Evolutionary conservation across 2,329 filamentous ascomycete genomes (phyloP).

Genomic region (Penicillium sclerotigenum): DNA sequence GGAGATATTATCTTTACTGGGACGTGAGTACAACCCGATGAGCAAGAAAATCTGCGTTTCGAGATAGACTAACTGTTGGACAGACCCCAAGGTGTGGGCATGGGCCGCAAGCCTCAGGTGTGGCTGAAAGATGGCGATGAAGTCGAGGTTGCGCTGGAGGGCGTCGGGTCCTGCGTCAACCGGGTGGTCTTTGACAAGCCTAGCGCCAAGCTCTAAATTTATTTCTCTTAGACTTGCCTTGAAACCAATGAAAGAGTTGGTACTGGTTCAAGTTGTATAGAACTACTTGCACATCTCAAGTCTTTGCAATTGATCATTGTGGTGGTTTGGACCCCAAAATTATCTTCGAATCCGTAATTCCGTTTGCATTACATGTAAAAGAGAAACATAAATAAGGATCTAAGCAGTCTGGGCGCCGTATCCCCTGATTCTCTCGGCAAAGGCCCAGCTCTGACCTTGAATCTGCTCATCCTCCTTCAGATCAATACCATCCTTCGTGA

Average conservation of each 20-base stretch:
- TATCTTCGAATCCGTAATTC: conserved; percentile 1
- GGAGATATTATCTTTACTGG: conserved; percentile 45
- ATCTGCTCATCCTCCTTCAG: conserved; percentile 81
- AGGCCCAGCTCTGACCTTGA: conserved; percentile 96
- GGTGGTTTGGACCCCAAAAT: not conserved
- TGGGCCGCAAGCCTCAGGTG: conserved; percentile 63
- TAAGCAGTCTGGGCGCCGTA: conserved; percentile 79
- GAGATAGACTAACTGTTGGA: conserved; percentile 51
- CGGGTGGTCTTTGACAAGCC: conserved; percentile 43
- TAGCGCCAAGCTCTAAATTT: conserved; percentile 35
- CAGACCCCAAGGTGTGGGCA: conserved; percentile 66
- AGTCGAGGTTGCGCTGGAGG: conserved; percentile 66
- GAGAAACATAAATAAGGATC: conserved; percentile 1
- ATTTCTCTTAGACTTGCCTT: not conserved
- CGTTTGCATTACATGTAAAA: conserved; percentile 14
- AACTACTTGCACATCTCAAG: not conserved
- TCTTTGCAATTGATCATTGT: not conserved
- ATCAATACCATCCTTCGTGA: conserved; percentile 86
- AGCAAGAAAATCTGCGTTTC: not conserved
- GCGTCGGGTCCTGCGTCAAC: conserved; percentile 57
- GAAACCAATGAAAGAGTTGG: not conserved
- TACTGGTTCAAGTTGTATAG: not conserved
- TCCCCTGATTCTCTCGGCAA: conserved; percentile 89
- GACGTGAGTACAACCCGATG: conserved; percentile 37
- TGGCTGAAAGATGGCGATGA: conserved; percentile 70